Evolutionary conservation across 108 stramenopile genomes (phyloP).

Genomic region (Chaetoceros tenuissimus): DNA sequence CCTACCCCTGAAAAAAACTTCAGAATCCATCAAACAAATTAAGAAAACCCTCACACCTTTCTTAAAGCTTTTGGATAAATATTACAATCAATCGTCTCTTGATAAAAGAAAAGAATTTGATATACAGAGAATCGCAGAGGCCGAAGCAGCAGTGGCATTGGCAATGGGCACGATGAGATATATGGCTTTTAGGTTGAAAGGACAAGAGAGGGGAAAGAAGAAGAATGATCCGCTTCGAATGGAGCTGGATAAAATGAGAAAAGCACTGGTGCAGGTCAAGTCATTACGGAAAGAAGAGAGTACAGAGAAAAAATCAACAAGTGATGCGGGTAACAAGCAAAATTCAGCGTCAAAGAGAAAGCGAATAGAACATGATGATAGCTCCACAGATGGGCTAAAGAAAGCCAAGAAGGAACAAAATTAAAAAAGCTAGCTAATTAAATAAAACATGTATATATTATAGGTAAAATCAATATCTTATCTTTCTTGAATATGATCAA

Average conservation of each 20-base stretch:
- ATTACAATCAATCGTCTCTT: neutral
- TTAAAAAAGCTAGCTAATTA: too few species aligned
- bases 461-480: too few species aligned
- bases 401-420: neutral
- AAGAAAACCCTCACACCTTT: neutral
- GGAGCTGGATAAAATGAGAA: conserved; percentile 66
- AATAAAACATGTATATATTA: too few species aligned
- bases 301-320: neutral
- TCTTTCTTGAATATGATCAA: too few species aligned
- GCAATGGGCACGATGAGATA: conserved; percentile 73
- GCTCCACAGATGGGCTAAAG: neutral
- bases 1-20: neutral
- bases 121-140: conserved; percentile 6
- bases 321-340: neutral
- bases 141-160: conserved; percentile 54
- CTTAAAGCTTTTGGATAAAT: neutral
- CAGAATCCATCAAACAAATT: neutral
- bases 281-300: neutral
- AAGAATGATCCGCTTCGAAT: conserved; percentile 55
- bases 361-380: neutral
- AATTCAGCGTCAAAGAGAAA: neutral
- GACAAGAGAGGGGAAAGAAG: conserved; percentile 44
- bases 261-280: conserved; percentile 12
- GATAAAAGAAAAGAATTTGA: neutral
- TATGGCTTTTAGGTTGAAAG: conserved; percentile 64